Base-by-base conservation (phyloP, 202 grass and related monocot species). In the Cymbopogon flexuosus region DNA sequence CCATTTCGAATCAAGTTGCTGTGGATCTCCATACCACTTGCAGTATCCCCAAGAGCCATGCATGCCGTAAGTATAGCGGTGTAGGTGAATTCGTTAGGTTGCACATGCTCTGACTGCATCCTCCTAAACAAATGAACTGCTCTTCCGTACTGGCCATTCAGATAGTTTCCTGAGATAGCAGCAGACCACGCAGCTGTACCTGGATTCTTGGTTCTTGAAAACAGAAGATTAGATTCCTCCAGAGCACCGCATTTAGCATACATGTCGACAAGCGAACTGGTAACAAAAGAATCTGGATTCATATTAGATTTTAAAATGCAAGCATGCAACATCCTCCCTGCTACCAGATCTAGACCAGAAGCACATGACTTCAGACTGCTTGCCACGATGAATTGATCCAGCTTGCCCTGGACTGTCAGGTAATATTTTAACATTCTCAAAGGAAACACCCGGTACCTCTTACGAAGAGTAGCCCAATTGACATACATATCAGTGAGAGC, bases 401-500 rank as follows among this genome's bases (percentile, higher is more conserved):
- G 72, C 71, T 80, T 68, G 68, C 84, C 87, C 16, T 86, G 84
- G 6, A 65, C 79, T 15, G 49, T 79, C 43, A 88, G 12, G 82
- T 69, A 85, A 37, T 85, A 78, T 49, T 52, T 83, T 57, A 93
- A 63, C 73, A 90, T 82, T 64, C 60, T 93, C 82, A 84, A 59
- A 66, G 87, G 87, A 61, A 87, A 64, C 54, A 82, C 45, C n/a
- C 9, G 24, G 6, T 45, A 39, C 39, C 14, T 40, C 52, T 88
- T 73, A 61, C 27, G 27, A 46, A 86, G 54, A 68, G n/a, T 70
- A 6, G 31, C 65, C 73, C 19, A 75, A 34, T 71, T 84, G 59
- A 88, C 85, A 74, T 93, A 85, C 91, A 93, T 88, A 85, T 93
- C 91, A 47, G 90, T 81, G 35, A 93, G 81, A 85, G 85, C 85